Conservation (phyloP, 768 basidiomycete species). For the Mycena sanguinolenta region DNA sequence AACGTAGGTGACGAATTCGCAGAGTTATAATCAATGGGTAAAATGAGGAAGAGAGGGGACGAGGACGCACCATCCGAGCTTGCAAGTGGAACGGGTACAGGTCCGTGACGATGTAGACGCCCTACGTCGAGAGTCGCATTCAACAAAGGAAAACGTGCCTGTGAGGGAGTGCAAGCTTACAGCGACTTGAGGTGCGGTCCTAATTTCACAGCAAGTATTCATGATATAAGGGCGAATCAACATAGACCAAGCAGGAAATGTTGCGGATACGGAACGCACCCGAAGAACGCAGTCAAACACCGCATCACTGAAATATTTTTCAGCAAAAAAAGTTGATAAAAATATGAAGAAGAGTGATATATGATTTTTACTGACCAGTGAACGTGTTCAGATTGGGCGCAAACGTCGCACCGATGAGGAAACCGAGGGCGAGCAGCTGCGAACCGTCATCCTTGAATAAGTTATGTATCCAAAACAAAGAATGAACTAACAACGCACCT, state of each 20-base stretch:
- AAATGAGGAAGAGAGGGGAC: no score
- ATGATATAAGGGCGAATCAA: no score
- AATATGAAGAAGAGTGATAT: no score
- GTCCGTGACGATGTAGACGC: conserved; percentile 72
- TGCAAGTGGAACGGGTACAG: conserved; percentile 79
- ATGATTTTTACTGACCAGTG: conserved; percentile 63
- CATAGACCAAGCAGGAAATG: no score
- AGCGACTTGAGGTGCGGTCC: conserved; percentile 74
- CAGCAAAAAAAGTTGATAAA: neutral
- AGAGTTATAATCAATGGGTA: no score
- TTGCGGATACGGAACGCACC: conserved; percentile 45
- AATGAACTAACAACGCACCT: no score
- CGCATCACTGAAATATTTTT: conserved; percentile 59
- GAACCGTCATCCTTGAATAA: neutral
- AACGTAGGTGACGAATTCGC: no score
- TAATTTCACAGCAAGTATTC: conserved; percentile 31
- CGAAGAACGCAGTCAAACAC: conserved; percentile 70
- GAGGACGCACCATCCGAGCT: conserved; percentile 67
- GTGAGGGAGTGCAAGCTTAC: conserved; percentile 49
- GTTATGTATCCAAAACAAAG: no score
- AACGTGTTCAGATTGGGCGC: conserved; percentile 70
- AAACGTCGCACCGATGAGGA: conserved; percentile 71
- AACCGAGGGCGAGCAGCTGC: conserved; percentile 66
- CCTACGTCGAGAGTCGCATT: conserved; percentile 50
- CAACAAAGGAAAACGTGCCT: no score